Evolutionary conservation across 1,284 basidiomycete genomes (phyloP), one percentile per base, ranked within the genome.

Genomic region (Termitomyces sp.): DNA sequence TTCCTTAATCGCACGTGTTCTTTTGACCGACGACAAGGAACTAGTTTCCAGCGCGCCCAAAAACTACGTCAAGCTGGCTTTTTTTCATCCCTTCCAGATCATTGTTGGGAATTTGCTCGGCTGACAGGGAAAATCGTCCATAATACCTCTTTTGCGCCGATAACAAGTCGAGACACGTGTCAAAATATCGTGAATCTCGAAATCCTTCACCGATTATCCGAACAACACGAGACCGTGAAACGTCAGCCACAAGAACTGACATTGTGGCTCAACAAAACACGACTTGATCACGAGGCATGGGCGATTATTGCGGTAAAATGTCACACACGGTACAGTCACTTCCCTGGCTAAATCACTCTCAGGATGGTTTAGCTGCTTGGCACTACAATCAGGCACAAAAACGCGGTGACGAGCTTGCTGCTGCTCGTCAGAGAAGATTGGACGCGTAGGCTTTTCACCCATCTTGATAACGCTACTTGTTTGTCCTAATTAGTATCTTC

Each of bases 131-230:
- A 48, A n/a, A 42, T 62, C 31, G 30, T 62, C 33, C 59, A 58
- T 40, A 57, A 56, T n/a, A 53, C 54, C 13, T 53, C 57, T 18
- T 62, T 59, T 40, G 43, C 53, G 14, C 61, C 61, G 10, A 53
- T 62, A 30, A 60, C 61, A 3, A 60, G 57, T 33, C 57, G 59
- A 19, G 59, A 60, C 53, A 57, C 50, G 28, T 49, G 54, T 28
- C 59, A 53, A 16, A 49, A 52, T 33, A 60, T 62, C 30, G 49
- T 56, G 8, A 62, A 48, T 38, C n/a, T 60, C 21, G 59, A 59
- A 18, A 44, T 55, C 16, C 52, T 62, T 42, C 45, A 52, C 16
- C 48, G 21, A 13, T 33, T 61, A 21, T 47, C 47, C 31, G 50
- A 56, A 26, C 46, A 57, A 45, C 54, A 58, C 50, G 54, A 46